Base-by-base conservation (phyloP, 352 stramenopile genomes). In the Phytophthora fragariae region DNA sequence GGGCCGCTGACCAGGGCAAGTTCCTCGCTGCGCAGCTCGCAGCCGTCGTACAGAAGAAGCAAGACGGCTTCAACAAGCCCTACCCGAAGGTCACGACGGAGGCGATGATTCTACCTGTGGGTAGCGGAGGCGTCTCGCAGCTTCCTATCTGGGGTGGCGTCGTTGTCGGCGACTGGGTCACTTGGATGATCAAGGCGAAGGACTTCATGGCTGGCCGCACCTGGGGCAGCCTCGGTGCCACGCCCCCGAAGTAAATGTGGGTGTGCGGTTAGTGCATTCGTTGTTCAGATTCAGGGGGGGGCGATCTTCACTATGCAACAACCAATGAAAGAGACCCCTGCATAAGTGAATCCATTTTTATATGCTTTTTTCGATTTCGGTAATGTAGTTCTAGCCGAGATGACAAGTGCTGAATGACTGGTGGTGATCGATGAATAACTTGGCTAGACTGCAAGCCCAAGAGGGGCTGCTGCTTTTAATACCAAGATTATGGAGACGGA, bases 21-120 rank as follows among this genome's bases (percentile, higher is more conserved):
- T 76, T 73, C 58, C 68, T 89, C 0, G 80, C 72, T 3, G 55
- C 67, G 3, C 59, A 85, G 31, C 70, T 89, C 3, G 68, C 68
- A 0, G 62, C 65, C 12, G 50, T 83, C 9, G 33, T 82, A 6
- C 72, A 70, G 21, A 75, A 75, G 46, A 75, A 71, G 39, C 66
- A 79, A 54, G 12, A 67, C 5, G 39, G 35, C 0, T 66, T 78
- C 24, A 66, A 21, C 17, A 82, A 76, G 41, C 54, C 67, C 3
- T 81, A 75, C 24, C 66, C 72, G 1, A 74, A 78, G 27, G 67
- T 76, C 33, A 54, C 49, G n/a, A 70, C 72, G 2, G 69, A 81
- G 41, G 65, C 75, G 2, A 44, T 86, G 37, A 60, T 89, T n/a
- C 41, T 89, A 4, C 73, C 82, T 5, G 47, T 89, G 1, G 82